A percentile compares a stretch with the other conserved stretches of the same genome.
Conservation (phyloP, 208 protist species). For the Leishmania tropica region DNA sequence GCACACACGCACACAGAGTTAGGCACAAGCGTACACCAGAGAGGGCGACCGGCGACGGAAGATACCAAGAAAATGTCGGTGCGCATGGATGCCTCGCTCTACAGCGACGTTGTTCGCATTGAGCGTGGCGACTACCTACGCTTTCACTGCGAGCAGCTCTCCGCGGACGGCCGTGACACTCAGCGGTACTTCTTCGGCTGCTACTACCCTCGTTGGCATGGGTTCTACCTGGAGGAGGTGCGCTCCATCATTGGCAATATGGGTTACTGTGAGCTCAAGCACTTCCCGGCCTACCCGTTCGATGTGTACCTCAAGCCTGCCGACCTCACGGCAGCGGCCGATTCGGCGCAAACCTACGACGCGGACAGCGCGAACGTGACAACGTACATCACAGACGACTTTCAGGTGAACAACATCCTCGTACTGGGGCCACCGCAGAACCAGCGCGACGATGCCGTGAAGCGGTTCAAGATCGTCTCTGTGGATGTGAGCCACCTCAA, state of each 20-base stretch:
- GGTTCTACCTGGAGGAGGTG: constrained; percentile 92
- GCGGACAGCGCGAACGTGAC: constrained; percentile 31
- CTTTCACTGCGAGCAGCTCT: constrained; percentile 85
- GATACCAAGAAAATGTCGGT: constrained; percentile 53
- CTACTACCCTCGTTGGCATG: constrained; percentile 91
- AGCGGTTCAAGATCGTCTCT: constrained; percentile 83
- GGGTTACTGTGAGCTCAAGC: constrained; percentile 69
- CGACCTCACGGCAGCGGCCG: neutral
- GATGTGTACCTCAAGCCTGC: constrained; percentile 71
- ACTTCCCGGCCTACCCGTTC: constrained; percentile 83
- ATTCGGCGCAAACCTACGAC: constrained; percentile 30
- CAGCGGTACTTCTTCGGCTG: constrained; percentile 89
- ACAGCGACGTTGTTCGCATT: constrained; percentile 79
- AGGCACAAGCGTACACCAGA: neutral
- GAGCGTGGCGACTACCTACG: constrained; percentile 80
- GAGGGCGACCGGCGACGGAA: neutral
- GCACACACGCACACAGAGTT: neutral
- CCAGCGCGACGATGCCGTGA: constrained; percentile 78
- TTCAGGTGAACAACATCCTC: constrained; percentile 72
- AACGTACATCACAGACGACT: constrained; percentile 86
- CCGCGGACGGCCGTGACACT: constrained; percentile 61
- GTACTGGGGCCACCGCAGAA: constrained; percentile 77
- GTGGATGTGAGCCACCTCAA: constrained; percentile 73
- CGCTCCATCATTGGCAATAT: constrained; percentile 79
- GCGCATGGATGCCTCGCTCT: constrained; percentile 82